These are phyloP conservation scores for Mesotaenium endlicherianum DNA, from an alignment of 139 green algal species.

Conservation along the genomic window DNA sequence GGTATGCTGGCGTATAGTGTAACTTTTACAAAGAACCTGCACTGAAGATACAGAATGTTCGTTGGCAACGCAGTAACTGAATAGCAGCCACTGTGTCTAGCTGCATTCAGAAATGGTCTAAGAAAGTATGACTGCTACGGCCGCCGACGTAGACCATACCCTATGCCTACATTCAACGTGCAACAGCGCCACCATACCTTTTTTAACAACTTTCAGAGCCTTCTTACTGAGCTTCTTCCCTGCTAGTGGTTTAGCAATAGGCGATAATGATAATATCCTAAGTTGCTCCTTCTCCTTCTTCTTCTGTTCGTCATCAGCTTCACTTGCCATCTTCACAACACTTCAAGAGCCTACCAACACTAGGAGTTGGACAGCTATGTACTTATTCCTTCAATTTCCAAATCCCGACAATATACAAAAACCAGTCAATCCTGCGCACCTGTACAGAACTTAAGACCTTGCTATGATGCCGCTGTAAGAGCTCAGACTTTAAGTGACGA, in stretches of 20 bases:
- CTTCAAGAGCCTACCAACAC: too few relatives aligned
- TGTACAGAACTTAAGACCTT: too few relatives aligned
- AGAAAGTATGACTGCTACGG: background rate
- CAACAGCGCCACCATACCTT: constrained; percentile 18
- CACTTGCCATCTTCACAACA: background rate
- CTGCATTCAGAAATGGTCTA: background rate
- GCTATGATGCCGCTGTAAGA: too few relatives aligned
- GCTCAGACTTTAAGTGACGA: too few relatives aligned
- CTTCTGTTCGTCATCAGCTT: constrained; percentile 1
- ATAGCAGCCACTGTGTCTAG: background rate
- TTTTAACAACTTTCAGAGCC: constrained; percentile 58
- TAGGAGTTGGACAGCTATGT: too few relatives aligned
- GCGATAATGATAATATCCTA: constrained; percentile 33
- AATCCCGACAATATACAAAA: too few relatives aligned
- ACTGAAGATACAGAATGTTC: background rate
- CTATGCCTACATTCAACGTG: background rate
- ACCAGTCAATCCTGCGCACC: too few relatives aligned
- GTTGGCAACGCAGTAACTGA: background rate
- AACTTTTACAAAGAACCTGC: background rate
- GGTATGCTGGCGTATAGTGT: background rate
- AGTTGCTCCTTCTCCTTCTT: constrained; percentile 39
- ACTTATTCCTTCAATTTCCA: too few relatives aligned
- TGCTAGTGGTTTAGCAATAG: constrained; percentile 89
- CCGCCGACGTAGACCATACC: background rate
- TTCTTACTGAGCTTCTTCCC: constrained; percentile 93